phyloP scores from a whole-genome alignment of 345 rosid species.

The Aethionema arabicum region DNA sequence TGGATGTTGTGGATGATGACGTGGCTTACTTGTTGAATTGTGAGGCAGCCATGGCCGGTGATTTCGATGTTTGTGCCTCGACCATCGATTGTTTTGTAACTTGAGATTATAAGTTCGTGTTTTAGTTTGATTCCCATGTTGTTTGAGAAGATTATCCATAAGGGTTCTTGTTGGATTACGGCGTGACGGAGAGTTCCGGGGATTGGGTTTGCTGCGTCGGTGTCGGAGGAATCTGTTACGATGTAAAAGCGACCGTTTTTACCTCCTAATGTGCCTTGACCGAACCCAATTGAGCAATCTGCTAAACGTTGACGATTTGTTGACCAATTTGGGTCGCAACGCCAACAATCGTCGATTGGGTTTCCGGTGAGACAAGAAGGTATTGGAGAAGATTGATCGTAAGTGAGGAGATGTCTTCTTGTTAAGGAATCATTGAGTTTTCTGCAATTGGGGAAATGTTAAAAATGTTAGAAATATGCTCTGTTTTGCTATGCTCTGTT shows the following conservation, averaged over 20 bases:
- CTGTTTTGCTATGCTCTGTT: no score
- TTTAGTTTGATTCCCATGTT: constrained; percentile 71
- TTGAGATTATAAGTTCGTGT: constrained; percentile 82
- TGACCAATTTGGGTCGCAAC: constrained; percentile 73
- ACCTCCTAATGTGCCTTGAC: constrained; percentile 69
- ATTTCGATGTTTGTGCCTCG: constrained; percentile 63
- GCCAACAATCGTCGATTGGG: constrained; percentile 90
- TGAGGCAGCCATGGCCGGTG: constrained; percentile 84
- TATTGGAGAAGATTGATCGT: constrained; percentile 14
- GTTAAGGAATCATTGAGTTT: constrained; percentile 43
- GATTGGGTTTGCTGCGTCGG: constrained; percentile 62
- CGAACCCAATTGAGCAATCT: constrained; percentile 86
- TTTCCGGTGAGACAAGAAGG: constrained; percentile 62
- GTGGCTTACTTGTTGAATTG: constrained; percentile 67
- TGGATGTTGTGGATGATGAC: constrained; percentile 86
- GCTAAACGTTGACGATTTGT: constrained; percentile 66
- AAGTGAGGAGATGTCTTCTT: constrained; percentile 42
- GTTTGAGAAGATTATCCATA: constrained; percentile 77
- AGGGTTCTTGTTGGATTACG: constrained; percentile 75
- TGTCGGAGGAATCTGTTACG: constrained; percentile 91
- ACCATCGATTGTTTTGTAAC: constrained; percentile 90
- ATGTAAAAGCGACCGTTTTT: constrained; percentile 74
- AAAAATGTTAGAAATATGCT: constrained; percentile 31
- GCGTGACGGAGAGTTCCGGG: constrained; percentile 95
- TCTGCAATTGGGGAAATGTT: constrained; percentile 34